A percentile compares a stretch with the other conserved stretches of the same genome.
phyloP scores from a whole-genome alignment of 306 rosid genomes.

The Prunus armeniaca region DNA sequence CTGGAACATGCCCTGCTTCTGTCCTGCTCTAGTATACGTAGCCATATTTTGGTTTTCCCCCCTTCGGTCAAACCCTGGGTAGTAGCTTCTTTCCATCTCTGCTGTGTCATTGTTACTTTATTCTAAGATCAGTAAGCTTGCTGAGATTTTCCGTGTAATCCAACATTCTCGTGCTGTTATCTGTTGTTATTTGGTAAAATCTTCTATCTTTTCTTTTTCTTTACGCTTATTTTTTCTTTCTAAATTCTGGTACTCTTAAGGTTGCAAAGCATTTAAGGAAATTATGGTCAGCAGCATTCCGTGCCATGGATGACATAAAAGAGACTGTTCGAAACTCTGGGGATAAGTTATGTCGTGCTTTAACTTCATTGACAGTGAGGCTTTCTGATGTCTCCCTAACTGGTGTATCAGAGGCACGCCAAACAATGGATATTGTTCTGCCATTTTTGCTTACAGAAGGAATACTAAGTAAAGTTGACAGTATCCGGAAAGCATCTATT shows the following conservation, averaged over 20 bases:
- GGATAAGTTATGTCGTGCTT: slow-evolving; percentile 73
- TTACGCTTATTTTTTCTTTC: neutral
- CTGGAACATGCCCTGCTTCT: neutral
- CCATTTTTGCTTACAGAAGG: slow-evolving; percentile 90
- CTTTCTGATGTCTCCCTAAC: slow-evolving; percentile 89
- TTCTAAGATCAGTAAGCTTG: neutral
- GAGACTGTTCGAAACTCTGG: slow-evolving; percentile 94
- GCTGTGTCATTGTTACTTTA: neutral
- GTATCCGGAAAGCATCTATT: slow-evolving; percentile 80
- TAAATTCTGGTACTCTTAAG: slow-evolving; percentile 31
- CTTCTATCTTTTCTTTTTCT: neutral
- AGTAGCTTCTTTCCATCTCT: neutral
- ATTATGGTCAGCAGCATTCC: slow-evolving; percentile 85
- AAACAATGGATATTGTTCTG: slow-evolving; percentile 84
- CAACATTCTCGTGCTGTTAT: neutral
- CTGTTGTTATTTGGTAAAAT: neutral
- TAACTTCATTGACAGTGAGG: slow-evolving; percentile 75
- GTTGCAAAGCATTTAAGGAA: slow-evolving; percentile 72
- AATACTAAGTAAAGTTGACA: slow-evolving; percentile 91
- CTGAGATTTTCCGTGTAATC: neutral
- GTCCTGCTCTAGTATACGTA: neutral
- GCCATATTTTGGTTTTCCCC: neutral
- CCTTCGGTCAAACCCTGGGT: neutral
- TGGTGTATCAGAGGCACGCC: slow-evolving; percentile 63
- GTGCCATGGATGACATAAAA: slow-evolving; percentile 95